A percentile compares a stretch with the other conserved stretches of the same genome.
Conservation (phyloP, 352 stramenopile species). For the Globisporangium barbulae region DNA sequence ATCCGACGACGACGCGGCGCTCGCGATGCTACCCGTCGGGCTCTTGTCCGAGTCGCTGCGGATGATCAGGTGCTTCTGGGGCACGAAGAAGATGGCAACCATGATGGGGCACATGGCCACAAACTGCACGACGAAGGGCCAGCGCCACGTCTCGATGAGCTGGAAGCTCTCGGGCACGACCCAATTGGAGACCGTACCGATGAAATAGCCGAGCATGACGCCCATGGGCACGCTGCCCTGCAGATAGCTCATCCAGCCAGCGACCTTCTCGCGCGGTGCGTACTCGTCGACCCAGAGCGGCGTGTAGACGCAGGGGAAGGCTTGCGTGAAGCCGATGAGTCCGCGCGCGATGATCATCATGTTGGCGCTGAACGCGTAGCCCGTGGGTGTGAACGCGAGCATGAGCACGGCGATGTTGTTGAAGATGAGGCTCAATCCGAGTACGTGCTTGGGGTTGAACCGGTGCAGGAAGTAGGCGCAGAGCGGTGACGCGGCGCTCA, state of each 20-base stretch:
- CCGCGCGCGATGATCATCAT: slow-evolving; percentile 68
- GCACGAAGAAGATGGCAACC: slow-evolving; percentile 78
- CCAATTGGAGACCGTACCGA: slow-evolving; percentile 79
- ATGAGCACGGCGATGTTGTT: slow-evolving; percentile 78
- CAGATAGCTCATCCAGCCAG: slow-evolving; percentile 83
- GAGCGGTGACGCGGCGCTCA: slow-evolving; percentile 74
- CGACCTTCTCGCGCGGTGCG: slow-evolving; percentile 66
- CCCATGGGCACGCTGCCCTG: slow-evolving; percentile 81
- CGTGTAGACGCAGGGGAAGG: slow-evolving; percentile 82
- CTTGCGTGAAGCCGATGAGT: slow-evolving; percentile 80
- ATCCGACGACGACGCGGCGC: slow-evolving; percentile 25
- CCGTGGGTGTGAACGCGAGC: slow-evolving; percentile 69
- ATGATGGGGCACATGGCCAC: slow-evolving; percentile 69
- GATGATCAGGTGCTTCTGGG: slow-evolving; percentile 72
- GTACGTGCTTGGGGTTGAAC: slow-evolving; percentile 60
- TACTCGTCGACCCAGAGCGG: slow-evolving; percentile 86
- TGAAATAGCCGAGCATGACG: slow-evolving; percentile 85
- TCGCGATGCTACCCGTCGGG: slow-evolving; percentile 38
- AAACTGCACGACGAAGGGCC: slow-evolving; percentile 85
- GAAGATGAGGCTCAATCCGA: slow-evolving; percentile 65
- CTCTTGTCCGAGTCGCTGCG: slow-evolving; percentile 52
- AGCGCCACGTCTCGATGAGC: slow-evolving; percentile 74
- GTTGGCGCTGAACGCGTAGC: slow-evolving; percentile 60
- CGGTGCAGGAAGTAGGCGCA: slow-evolving; percentile 70
- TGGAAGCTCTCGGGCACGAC: slow-evolving; percentile 64